phyloP scores from a whole-genome alignment of 768 basidiomycete genomes.

The Guyanaporus albipodus region DNA sequence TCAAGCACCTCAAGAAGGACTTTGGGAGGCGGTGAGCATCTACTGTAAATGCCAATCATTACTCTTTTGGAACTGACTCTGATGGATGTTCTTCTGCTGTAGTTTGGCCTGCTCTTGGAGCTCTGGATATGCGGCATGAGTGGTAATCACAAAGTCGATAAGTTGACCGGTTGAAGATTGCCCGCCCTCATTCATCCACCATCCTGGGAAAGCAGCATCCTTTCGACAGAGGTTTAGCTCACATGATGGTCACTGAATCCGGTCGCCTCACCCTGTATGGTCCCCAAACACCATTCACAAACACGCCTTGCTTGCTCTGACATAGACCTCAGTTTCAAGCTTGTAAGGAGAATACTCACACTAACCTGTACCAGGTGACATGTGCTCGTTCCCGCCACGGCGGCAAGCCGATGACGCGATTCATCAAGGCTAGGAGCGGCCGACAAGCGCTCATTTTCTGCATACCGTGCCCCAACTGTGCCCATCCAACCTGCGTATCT shows the following conservation, averaged over 20 bases:
- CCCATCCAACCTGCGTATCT: constrained; percentile 97
- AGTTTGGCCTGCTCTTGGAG: constrained; percentile 62
- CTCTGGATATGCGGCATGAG: constrained; percentile 78
- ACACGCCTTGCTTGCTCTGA: constrained; percentile 78
- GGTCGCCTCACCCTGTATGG: constrained; percentile 61
- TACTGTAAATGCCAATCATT: not conserved
- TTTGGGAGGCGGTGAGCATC: constrained; percentile 20
- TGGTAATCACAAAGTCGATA: constrained; percentile 92
- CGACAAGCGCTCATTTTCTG: constrained; percentile 49
- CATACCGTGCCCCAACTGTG: constrained; percentile 80
- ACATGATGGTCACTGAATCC: not conserved
- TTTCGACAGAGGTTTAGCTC: constrained; percentile 24
- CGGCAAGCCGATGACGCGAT: constrained; percentile 79
- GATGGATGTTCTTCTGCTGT: constrained; percentile 55
- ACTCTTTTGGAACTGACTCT: constrained; percentile 43
- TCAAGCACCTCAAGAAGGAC: constrained; percentile 76
- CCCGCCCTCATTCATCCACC: constrained; percentile 99
- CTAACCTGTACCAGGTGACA: constrained; percentile 88
- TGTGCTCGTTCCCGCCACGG: constrained; percentile 93
- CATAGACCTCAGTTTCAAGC: not conserved
- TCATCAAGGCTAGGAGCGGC: constrained; percentile 65
- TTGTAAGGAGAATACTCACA: not conserved
- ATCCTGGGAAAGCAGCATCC: constrained; percentile 87
- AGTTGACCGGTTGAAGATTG: constrained; percentile 96
- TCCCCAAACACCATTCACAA: constrained; percentile 92